Conservation (phyloP, 108 stramenopile species). For the Fistulifera pelliculosa region DNA sequence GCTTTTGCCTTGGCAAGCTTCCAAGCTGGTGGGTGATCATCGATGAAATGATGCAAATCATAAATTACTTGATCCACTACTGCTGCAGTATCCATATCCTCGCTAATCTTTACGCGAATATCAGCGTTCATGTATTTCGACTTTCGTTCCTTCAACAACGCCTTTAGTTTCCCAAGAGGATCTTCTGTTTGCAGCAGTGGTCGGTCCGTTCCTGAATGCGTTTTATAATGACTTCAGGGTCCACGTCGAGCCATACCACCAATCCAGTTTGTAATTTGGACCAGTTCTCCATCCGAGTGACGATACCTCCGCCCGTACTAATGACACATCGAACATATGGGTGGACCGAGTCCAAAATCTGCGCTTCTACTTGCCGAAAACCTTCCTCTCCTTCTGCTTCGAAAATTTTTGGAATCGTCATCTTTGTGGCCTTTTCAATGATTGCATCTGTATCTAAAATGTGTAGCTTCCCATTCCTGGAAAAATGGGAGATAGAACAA, state of each 20-base stretch:
- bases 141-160: constrained; percentile 47
- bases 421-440: constrained; percentile 63
- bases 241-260: constrained; percentile 85
- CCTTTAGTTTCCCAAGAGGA: constrained; percentile 50
- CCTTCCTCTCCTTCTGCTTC: constrained; percentile 81
- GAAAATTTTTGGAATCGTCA: constrained; percentile 78
- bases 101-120: constrained; percentile 50
- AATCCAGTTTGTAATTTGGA: constrained; percentile 85
- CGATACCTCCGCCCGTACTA: constrained; percentile 81
- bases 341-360: constrained; percentile 76
- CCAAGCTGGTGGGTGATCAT: constrained; percentile 88
- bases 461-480: constrained; percentile 84
- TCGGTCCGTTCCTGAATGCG: constrained; percentile 70
- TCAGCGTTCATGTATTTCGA: constrained; percentile 77
- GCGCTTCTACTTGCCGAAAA: constrained; percentile 80
- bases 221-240: constrained; percentile 66
- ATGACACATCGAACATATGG: constrained; percentile 80
- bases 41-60: constrained; percentile 78
- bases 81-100: constrained; percentile 36
- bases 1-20: constrained; percentile 74
- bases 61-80: constrained; percentile 48
- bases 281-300: constrained; percentile 73
- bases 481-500: constrained; percentile 1
- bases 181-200: constrained; percentile 78
- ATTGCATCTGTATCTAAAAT: constrained; percentile 89